A percentile compares a stretch with the other conserved stretches of the same genome.
phyloP scores from a whole-genome alignment of 2,329 filamentous ascomycete species.

The Thelonectria discophora region DNA sequence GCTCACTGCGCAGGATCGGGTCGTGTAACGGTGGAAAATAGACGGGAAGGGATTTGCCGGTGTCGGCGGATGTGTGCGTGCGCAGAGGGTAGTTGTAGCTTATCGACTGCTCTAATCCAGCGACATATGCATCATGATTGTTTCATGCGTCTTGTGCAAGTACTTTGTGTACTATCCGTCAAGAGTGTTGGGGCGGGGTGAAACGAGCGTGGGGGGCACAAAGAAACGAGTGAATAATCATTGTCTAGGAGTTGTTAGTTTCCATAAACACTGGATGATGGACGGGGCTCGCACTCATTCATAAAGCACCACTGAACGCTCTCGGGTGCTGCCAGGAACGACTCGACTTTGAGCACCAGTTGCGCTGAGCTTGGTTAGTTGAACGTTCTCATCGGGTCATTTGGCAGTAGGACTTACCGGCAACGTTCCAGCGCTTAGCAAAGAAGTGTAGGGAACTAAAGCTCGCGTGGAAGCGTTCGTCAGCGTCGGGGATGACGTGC shows the following conservation, averaged over 20 bases:
- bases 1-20: background rate
- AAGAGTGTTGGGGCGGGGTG: background rate
- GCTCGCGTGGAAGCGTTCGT: conserved; percentile 46
- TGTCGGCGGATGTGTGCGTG: background rate
- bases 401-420: conserved; percentile 36
- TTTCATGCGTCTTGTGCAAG: conserved; percentile 5
- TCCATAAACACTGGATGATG: background rate
- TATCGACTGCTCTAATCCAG: conserved; percentile 14
- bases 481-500: conserved; percentile 45
- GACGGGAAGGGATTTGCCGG: conserved; percentile 5
- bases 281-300: conserved; percentile 27
- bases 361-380: conserved; percentile 37
- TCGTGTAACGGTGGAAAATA: conserved; percentile 7
- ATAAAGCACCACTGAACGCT: conserved; percentile 38
- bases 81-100: conserved; percentile 5
- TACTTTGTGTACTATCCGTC: background rate
- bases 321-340: conserved; percentile 40
- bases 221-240: background rate
- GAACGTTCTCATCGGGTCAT: no score
- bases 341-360: conserved; percentile 42
- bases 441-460: conserved; percentile 48
- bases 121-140: conserved; percentile 3
- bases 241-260: conserved; percentile 6
- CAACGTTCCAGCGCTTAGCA: conserved; percentile 48
- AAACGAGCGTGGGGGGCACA: background rate